These are phyloP conservation scores for Phytophthora pinifolia DNA, from an alignment of 352 stramenopile species.

Conservation along the genomic window DNA sequence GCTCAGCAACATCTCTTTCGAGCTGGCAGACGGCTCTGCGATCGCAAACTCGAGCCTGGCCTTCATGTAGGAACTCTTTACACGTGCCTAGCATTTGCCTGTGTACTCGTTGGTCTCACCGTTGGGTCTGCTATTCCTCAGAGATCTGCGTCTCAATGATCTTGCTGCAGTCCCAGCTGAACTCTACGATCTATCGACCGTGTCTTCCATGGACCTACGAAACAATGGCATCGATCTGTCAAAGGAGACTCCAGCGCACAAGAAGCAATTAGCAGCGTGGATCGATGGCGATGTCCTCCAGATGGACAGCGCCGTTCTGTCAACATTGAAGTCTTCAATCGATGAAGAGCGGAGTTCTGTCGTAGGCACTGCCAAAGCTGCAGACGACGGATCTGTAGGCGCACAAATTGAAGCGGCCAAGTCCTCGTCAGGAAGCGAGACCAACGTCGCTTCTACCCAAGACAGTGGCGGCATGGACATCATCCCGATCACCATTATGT, in stretches of 20 bases:
- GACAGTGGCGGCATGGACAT: constrained; percentile 3
- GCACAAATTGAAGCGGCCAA: neutral
- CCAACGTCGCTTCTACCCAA: constrained; percentile 6
- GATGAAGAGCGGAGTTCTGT: constrained; percentile 12
- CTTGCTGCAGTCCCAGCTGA: constrained; percentile 18
- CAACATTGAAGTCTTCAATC: constrained; percentile 4
- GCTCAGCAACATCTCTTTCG: constrained; percentile 41
- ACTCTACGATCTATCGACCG: constrained; percentile 12
- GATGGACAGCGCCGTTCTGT: constrained; percentile 28
- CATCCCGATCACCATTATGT: constrained; percentile 21
- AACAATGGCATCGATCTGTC: constrained; percentile 42
- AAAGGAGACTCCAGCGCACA: constrained; percentile 25
- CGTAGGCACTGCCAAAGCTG: neutral
- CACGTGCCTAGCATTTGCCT: no score
- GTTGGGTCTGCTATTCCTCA: constrained; percentile 10
- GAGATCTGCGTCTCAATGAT: constrained; percentile 48
- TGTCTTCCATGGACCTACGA: constrained; percentile 43
- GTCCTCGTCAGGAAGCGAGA: constrained; percentile 10
- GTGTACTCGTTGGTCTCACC: neutral
- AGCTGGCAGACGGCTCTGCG: constrained; percentile 34
- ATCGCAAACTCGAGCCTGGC: constrained; percentile 24
- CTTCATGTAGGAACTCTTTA: constrained; percentile 25
- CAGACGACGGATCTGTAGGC: neutral
- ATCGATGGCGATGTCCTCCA: constrained; percentile 34
- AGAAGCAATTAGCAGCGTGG: constrained; percentile 32